Evolutionary conservation across 2,329 filamentous ascomycete species (phyloP).

Genomic region (Elsinoe arachidis): DNA sequence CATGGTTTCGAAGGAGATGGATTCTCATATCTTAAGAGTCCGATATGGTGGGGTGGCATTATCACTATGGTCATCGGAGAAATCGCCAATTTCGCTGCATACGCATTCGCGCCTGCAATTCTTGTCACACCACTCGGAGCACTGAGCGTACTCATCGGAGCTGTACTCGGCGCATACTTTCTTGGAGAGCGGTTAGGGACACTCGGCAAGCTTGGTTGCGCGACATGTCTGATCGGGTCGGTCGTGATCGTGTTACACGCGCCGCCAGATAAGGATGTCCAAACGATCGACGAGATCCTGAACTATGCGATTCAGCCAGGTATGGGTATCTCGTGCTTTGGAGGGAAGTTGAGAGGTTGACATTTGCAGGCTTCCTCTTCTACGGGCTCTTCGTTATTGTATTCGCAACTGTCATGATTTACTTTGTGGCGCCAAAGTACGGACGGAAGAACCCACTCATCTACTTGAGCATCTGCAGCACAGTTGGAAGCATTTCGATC

Average conservation of each 20-base stretch:
- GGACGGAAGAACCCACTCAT: conserved; percentile 94
- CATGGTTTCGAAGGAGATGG: conserved; percentile 97
- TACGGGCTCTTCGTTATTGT: conserved; percentile 73
- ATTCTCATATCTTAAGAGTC: conserved; percentile 85
- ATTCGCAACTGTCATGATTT: conserved; percentile 92
- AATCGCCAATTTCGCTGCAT: conserved; percentile 94
- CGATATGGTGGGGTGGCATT: conserved; percentile 97
- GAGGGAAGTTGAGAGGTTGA: not conserved
- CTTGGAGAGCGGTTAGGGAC: conserved; percentile 82
- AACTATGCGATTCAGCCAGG: conserved; percentile 84
- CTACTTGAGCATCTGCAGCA: conserved; percentile 95
- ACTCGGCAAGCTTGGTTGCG: conserved; percentile 87
- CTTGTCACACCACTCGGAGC: conserved; percentile 91
- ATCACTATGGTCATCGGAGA: conserved; percentile 84
- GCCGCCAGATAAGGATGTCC: conserved; percentile 82
- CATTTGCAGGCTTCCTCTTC: conserved; percentile 65
- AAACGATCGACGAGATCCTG: conserved; percentile 86
- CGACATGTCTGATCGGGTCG: conserved; percentile 89
- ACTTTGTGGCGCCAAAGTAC: conserved; percentile 78
- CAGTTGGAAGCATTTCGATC: conserved; percentile 91
- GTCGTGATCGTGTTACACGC: conserved; percentile 97
- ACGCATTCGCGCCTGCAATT: conserved; percentile 97
- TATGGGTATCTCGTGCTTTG: conserved; percentile 35
- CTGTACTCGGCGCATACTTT: conserved; percentile 91
- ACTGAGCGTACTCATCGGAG: conserved; percentile 85